Evolutionary conservation across 1,284 basidiomycete genomes (phyloP), one percentile per base, ranked within the genome.

Genomic region (Boletus hoseneyae): DNA sequence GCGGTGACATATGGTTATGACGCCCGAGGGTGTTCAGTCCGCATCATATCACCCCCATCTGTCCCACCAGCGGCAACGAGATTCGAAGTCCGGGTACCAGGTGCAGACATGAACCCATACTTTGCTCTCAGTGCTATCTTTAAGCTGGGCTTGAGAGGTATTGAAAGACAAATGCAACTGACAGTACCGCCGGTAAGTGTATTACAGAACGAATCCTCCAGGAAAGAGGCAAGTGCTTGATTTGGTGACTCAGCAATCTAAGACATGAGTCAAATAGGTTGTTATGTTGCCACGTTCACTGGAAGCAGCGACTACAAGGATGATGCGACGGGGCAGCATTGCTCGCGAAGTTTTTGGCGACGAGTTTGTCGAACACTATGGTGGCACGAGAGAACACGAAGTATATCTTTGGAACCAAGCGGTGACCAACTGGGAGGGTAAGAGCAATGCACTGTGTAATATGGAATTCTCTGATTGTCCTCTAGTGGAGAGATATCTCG

Each of bases 101-200:
- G 96, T 16, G 95, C 95, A 35, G 95, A 98, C 64, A 91, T 97
- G 79, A 94, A 96, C 69, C 87, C 94, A 0, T 90, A 93, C 70
- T 93, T 87, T 58, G 84, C 93, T 0, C 74, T 97, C 42, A 84
- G 89, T 39, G 87, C 94, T 2, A 87, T 96, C 55, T 93, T 96
- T 68, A 78, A 83, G 10, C 74, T 96, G 18, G 95, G 96, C 4
- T 68, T 97, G 25, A 79, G 92, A 50, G 95, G 95, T 0, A 93
- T 98, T 51, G 78, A 85, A 68, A 85, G 87, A 71, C 82, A 87
- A 68, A 68, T 89, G 52, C 56, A 74, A 18, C 70, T 97, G 32
- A 79, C 84, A 0, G 82, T 79, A 34, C 82, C 86, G 1, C 94
- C 95, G 0, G 80, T 95, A 50, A 74, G 74, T 74, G 79, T 50